Percentiles rank a stretch among this genome's conserved stretches.
These are phyloP conservation scores for Magnusiomyces suaveolens DNA, from an alignment of 1,139 yeast genomes.

Conservation along the genomic window DNA sequence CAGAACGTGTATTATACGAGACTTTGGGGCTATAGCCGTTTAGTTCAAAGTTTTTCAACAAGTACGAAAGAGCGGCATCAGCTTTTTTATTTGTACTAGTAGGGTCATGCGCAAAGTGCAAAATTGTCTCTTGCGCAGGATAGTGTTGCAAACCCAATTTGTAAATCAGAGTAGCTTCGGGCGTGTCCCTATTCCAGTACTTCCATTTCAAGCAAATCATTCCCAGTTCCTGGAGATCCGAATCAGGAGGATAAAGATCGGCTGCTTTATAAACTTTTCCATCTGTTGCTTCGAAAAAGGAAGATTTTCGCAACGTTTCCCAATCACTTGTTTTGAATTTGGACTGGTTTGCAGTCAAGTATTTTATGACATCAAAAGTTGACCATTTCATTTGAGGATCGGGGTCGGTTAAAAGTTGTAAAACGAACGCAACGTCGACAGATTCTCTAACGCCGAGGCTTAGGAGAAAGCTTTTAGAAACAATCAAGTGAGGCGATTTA, in stretches of 20 bases:
- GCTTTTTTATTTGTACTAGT: constrained; percentile 11
- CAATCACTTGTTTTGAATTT: constrained; percentile 28
- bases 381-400: constrained; percentile 30
- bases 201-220: constrained; percentile 29
- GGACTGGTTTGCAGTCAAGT: constrained; percentile 26
- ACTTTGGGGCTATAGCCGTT: constrained; percentile 21
- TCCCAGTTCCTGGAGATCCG: constrained; percentile 24
- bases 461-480: constrained; percentile 28
- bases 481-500: constrained; percentile 21
- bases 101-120: constrained; percentile 17
- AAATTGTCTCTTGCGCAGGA: constrained; percentile 25
- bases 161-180: constrained; percentile 28
- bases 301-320: constrained; percentile 24
- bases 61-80: constrained; percentile 24
- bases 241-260: constrained; percentile 31
- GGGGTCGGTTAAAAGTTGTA: constrained; percentile 28
- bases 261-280: constrained; percentile 18
- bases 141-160: constrained; percentile 27
- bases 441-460: constrained; percentile 34
- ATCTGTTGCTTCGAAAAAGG: constrained; percentile 26
- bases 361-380: constrained; percentile 31
- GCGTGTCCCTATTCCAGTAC: constrained; percentile 25
- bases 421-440: constrained; percentile 34
- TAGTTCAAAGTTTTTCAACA: constrained; percentile 11
- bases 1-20: constrained; percentile 13